Evolutionary conservation across 345 rosid species (phyloP).

Genomic region (Dovyalis caffra): DNA sequence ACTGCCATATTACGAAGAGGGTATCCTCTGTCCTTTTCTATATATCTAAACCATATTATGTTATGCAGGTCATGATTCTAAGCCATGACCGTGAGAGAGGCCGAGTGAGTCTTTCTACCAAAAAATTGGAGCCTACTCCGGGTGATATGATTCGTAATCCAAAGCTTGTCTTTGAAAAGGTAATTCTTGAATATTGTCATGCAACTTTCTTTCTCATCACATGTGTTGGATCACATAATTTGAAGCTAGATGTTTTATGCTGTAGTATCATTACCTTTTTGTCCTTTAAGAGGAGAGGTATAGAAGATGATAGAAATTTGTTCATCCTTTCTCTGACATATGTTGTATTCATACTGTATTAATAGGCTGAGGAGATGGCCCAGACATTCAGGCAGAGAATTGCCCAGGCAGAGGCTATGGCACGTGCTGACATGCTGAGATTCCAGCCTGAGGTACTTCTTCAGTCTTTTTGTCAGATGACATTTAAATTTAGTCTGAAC

Average conservation of each 20-base stretch:
- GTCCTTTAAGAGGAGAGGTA: neutral
- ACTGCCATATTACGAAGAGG: neutral
- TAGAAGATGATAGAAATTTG: neutral
- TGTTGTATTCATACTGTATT: neutral
- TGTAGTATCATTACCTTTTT: neutral
- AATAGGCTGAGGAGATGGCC: conserved; percentile 99
- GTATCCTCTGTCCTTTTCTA: neutral
- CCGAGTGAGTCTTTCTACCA: conserved; percentile 94
- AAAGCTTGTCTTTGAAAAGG: conserved; percentile 97
- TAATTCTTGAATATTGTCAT: conserved; percentile 16
- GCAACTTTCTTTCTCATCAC: neutral
- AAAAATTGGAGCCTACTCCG: conserved; percentile 96
- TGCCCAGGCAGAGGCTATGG: conserved; percentile 99
- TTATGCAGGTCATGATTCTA: conserved; percentile 79
- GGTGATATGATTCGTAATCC: conserved; percentile 99
- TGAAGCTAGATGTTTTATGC: neutral
- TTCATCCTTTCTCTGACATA: neutral
- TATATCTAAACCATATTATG: conserved; percentile 1
- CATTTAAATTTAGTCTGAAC: neutral
- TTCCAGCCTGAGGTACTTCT: conserved; percentile 88
- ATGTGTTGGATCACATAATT: neutral
- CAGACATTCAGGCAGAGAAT: conserved; percentile 96
- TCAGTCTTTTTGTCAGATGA: neutral
- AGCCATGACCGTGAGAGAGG: conserved; percentile 99
- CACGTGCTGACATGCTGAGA: conserved; percentile 96